Conservation (phyloP, 345 rosid species). For the Boechera retrofracta region DNA sequence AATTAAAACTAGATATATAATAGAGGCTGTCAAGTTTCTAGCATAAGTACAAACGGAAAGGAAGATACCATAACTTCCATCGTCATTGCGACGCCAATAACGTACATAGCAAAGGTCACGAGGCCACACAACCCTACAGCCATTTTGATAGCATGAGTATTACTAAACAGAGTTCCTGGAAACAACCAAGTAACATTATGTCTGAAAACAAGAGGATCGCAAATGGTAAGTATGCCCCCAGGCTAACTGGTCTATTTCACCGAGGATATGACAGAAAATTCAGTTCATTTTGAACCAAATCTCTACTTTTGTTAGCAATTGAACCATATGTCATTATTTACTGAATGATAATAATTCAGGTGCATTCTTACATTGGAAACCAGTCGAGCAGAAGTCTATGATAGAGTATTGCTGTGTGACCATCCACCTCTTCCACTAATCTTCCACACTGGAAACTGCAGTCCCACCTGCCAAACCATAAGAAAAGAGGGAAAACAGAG, state of each 20-base stretch:
- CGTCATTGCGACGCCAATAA: slow-evolving; percentile 98
- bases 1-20: slow-evolving; percentile 27
- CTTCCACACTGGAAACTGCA: slow-evolving; percentile 93
- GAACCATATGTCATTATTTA: neutral
- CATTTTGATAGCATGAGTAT: slow-evolving; percentile 25
- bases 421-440: slow-evolving; percentile 99
- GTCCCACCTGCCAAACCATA: slow-evolving; percentile 83
- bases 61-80: slow-evolving; percentile 91
- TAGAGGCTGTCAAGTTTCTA: slow-evolving; percentile 12
- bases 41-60: slow-evolving; percentile 22
- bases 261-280: neutral
- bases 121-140: slow-evolving; percentile 94
- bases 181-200: slow-evolving; percentile 22
- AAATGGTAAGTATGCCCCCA: slow-evolving; percentile 9
- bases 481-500: slow-evolving; percentile 23
- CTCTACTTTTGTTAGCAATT: neutral
- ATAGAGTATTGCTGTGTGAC: slow-evolving; percentile 96
- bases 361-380: slow-evolving; percentile 74
- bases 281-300: neutral
- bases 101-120: slow-evolving; percentile 99
- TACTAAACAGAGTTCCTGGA: slow-evolving; percentile 12
- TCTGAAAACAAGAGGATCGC: slow-evolving; percentile 2
- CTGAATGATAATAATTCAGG: slow-evolving; percentile 1
- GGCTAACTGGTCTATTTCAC: neutral
- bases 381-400: slow-evolving; percentile 97